Conservation (phyloP, 768 basidiomycete species). For the Sporobolomyces phaffii region DNA sequence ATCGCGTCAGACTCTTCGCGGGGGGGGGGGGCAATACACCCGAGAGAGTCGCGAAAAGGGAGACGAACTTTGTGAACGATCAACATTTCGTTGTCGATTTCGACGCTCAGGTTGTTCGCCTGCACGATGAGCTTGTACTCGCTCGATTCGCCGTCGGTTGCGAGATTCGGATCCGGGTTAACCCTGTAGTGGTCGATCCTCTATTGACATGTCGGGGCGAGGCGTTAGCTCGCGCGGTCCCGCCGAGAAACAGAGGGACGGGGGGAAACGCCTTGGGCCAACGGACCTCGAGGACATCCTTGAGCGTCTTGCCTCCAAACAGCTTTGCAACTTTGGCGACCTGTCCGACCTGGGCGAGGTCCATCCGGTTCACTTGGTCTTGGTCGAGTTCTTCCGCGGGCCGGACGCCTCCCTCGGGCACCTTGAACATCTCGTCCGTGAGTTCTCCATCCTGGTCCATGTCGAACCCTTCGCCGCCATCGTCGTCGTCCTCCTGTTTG, state of each 20-base stretch:
- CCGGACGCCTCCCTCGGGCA: slow-evolving; percentile 64
- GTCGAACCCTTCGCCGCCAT: slow-evolving; percentile 55
- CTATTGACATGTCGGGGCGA: no score
- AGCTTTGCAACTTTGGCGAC: slow-evolving; percentile 83
- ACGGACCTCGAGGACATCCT: slow-evolving; percentile 79
- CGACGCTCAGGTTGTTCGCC: slow-evolving; percentile 95
- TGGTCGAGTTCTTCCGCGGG: slow-evolving; percentile 94
- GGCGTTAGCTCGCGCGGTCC: no score
- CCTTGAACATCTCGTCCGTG: slow-evolving; percentile 49
- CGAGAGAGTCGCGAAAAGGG: slow-evolving; percentile 21
- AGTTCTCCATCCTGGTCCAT: slow-evolving; percentile 51
- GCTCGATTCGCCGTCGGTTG: slow-evolving; percentile 78
- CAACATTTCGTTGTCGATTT: slow-evolving; percentile 95
- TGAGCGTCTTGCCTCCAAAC: slow-evolving; percentile 77
- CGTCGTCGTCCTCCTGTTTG: slow-evolving; percentile 48
- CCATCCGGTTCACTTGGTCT: slow-evolving; percentile 92
- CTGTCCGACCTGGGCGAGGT: slow-evolving; percentile 74
- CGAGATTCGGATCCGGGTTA: slow-evolving; percentile 70
- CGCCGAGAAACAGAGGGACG: no score
- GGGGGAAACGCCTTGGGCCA: no score
- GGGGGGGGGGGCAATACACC: no score
- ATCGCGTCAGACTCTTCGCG: no score
- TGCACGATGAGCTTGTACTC: slow-evolving; percentile 95
- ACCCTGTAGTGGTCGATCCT: slow-evolving; percentile 81
- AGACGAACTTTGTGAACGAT: slow-evolving; percentile 80